A percentile compares a stretch with the other conserved stretches of the same genome.
These are phyloP conservation scores for Haplosporangium sp. DNA, from an alignment of 371 early-diverging fungal genomes.

Conservation along the genomic window DNA sequence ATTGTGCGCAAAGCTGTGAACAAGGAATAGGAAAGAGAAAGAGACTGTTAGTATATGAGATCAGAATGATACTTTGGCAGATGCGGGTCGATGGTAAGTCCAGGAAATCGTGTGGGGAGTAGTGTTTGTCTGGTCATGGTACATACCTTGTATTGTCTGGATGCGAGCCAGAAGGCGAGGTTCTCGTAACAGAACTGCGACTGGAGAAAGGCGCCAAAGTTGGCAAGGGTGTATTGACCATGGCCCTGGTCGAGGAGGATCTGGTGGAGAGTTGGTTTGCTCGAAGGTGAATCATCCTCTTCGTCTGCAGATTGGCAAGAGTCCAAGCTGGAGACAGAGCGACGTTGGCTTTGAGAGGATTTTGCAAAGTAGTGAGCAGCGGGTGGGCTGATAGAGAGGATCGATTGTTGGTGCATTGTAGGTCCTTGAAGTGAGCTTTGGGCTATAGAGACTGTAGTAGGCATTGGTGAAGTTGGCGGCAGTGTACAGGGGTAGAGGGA, in stretches of 20 bases:
- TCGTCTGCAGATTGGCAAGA: slow-evolving; percentile 39
- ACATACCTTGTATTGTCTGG: slow-evolving; percentile 52
- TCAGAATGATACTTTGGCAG: too few relatives aligned
- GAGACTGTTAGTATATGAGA: slow-evolving; percentile 1
- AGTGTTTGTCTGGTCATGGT: not conserved
- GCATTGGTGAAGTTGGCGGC: slow-evolving; percentile 13
- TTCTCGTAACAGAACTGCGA: slow-evolving; percentile 54
- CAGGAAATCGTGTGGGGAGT: too few relatives aligned
- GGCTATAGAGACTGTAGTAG: slow-evolving; percentile 41
- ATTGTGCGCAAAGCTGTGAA: slow-evolving; percentile 45
- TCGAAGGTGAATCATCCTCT: slow-evolving; percentile 29
- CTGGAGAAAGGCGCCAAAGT: slow-evolving; percentile 51
- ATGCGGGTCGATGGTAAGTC: too few relatives aligned
- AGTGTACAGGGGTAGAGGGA: not conserved
- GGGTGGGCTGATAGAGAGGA: slow-evolving; percentile 21
- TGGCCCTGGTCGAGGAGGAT: slow-evolving; percentile 48
- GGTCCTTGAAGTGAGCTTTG: slow-evolving; percentile 36
- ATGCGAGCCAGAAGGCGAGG: slow-evolving; percentile 56
- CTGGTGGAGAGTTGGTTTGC: slow-evolving; percentile 45
- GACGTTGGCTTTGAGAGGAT: slow-evolving; percentile 19
- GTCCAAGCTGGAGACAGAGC: slow-evolving; percentile 47
- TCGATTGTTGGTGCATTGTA: slow-evolving; percentile 45
- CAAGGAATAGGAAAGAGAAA: not conserved
- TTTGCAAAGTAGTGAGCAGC: slow-evolving; percentile 19
- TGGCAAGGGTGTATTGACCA: slow-evolving; percentile 54